Evolutionary conservation across 352 stramenopile genomes (phyloP), one percentile per base, ranked within the genome.

Genomic region (Thalassiosira ordinaria): DNA sequence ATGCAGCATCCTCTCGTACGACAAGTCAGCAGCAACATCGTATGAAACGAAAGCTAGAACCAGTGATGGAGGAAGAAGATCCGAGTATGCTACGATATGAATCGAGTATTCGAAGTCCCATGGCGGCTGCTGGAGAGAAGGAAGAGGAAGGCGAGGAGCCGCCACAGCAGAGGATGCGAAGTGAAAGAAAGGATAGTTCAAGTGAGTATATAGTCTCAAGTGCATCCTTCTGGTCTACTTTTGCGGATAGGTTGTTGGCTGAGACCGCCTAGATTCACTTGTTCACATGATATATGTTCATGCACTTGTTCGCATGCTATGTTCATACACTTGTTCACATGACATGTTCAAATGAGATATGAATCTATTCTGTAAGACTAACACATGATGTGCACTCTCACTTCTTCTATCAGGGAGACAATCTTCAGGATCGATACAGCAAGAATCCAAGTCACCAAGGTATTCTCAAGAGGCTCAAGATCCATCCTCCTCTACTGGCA

Each of bases 41-140:
- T 16, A 41, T 20, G 14, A 22, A 39, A 13, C 14, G 20, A 35
- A 55, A 55, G 39, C 22, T 33, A 9, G 29, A 60, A 9, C 56
- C 51, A 29, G 47, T 60, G 14, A n/a, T n/a, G n/a, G 71, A 73
- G 27, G 70, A 74, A 53, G 71, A 80, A 63, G 71, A 80, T 66
- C 49, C 74, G 13, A 53, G 65, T 6, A 73, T 73, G 65, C 64
- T 73, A 6, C 64, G 74, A 9, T 82, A 77, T 70, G 57, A 67
- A 77, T 77, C 49, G 9, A 61, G 44, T 22, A 44, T 49, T 13
- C 52, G 71, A 26, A 80, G 71, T 74, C 71, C 71, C 13, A 57
- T 80, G 44, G 62, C 39, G 13, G 56, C 0, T 13, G n/a, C 7
- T 37, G 1, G 13, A 14, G 3, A 26, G 37, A n/a, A 9, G 2